These are phyloP conservation scores for Liriodendron chinense DNA, from an alignment of 164 flowering plant genomes.

Conservation along the genomic window DNA sequence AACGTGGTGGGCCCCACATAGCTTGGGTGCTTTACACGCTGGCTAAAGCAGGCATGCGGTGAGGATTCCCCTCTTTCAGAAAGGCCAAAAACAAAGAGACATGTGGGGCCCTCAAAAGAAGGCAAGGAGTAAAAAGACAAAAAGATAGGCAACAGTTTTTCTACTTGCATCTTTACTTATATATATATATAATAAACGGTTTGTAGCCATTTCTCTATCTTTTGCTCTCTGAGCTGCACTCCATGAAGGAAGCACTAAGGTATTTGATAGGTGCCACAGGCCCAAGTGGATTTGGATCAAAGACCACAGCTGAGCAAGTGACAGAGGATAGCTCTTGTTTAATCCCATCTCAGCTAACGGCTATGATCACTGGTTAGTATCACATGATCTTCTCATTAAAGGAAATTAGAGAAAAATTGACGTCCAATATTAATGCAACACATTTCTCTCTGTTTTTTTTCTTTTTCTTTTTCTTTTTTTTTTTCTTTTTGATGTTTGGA, in stretches of 20 bases:
- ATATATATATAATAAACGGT: background rate
- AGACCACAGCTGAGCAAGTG: slow-evolving; percentile 86
- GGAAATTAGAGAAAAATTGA: too few species aligned
- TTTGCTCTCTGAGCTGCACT: slow-evolving; percentile 7
- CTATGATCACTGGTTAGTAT: slow-evolving; percentile 82
- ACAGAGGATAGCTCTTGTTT: slow-evolving; percentile 30
- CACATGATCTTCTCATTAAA: background rate
- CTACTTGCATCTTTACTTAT: background rate
- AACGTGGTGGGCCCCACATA: too few species aligned
- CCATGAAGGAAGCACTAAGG: slow-evolving; percentile 78
- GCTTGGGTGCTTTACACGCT: too few species aligned
- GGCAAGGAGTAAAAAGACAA: slow-evolving; percentile 1
- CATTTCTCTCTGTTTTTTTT: too few species aligned
- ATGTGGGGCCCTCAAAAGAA: slow-evolving; percentile 6
- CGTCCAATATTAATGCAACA: background rate
- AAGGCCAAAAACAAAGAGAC: background rate
- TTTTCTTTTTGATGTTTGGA: background rate
- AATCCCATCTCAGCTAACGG: slow-evolving; percentile 54
- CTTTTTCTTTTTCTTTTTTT: background rate
- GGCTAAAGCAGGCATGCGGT: too few species aligned
- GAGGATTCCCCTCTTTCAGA: background rate
- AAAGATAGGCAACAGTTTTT: background rate
- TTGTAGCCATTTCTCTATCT: background rate
- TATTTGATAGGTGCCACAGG: slow-evolving; percentile 89
- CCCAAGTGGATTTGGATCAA: slow-evolving; percentile 94